Evolutionary conservation across 2,329 filamentous ascomycete genomes (phyloP), one percentile per base, ranked within the genome.

Genomic region (Colletotrichum sp.): DNA sequence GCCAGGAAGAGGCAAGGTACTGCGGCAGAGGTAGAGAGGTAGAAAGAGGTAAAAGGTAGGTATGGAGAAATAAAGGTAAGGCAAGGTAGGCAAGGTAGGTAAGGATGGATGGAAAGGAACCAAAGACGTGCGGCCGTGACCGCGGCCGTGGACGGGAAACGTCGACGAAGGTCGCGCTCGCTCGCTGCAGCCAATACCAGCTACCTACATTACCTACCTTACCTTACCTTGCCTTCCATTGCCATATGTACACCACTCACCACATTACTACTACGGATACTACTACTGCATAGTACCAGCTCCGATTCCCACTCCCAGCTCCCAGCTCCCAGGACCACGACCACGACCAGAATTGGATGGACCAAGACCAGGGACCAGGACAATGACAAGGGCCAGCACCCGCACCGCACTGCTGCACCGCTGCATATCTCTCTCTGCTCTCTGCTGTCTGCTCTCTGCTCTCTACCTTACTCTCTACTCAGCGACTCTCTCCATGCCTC

Each of bases 151-250:
- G 59, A 70, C 36, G 36, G 68, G 65, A 77, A 77, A 77, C 75
- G 75, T 75, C 73, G 62, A 75, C 55, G 72, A 75, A 64, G 69
- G 24, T 63, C 68, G 55, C 68, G 68, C 68, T 63, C 68, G 55
- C 69, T 60, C 68, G 49, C 65, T 68, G 28, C 65, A 55, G 65
- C 39, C 30, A 30, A 62, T 30, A 62, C 59, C 21, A 59, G 55
- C 21, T 28, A 62, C 16, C 26, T 28, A 16, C 34, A 36, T 36
- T 36, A 44, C 65, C 39, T 44, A 15, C 7, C 18, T 16, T 63
- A 63, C 67, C 32, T 39, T 30, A n/a, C 10, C 36, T 71, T 71
- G 18, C 69, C 39, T 71, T 57, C 18, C 39, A n/a, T 49, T 52
- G 44, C 44, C 44, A 52, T 52, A 49, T 49, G 39, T 49, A 52